phyloP scores from a whole-genome alignment of 257 asterid species.

The Ballota nigra region DNA sequence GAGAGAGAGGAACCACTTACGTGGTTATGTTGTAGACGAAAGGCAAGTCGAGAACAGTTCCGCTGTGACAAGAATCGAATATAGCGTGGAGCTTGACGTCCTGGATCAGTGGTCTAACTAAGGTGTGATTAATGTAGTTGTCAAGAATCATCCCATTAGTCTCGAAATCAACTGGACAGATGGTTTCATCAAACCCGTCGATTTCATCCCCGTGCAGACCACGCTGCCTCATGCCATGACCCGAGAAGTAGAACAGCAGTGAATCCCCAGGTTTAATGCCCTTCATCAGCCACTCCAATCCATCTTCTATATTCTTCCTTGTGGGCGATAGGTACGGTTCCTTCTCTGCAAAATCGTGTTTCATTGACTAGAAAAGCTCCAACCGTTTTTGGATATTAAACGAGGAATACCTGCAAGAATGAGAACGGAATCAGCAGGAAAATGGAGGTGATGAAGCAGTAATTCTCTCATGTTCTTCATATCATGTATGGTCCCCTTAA shows the following conservation, averaged over 20 bases:
- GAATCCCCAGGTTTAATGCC: constrained; percentile 37
- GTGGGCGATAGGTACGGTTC: constrained; percentile 45
- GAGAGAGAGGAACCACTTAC: constrained; percentile 25
- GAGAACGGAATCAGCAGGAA: constrained; percentile 42
- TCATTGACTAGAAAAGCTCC: no score
- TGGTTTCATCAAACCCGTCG: constrained; percentile 39
- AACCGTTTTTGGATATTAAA: not conserved
- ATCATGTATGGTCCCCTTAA: constrained; percentile 51
- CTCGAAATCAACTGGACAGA: constrained; percentile 61
- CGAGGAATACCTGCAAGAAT: constrained; percentile 53
- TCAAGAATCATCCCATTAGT: constrained; percentile 55
- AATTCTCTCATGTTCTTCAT: constrained; percentile 41
- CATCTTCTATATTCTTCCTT: constrained; percentile 35
- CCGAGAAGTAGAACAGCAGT: constrained; percentile 37
- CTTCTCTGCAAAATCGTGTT: constrained; percentile 41
- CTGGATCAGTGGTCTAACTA: constrained; percentile 47
- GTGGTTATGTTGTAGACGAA: constrained; percentile 32
- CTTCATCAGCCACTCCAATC: constrained; percentile 35
- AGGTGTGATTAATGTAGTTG: constrained; percentile 46
- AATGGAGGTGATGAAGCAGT: constrained; percentile 35
- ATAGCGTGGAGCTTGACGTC: constrained; percentile 70
- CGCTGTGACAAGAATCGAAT: constrained; percentile 78
- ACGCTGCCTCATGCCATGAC: constrained; percentile 33
- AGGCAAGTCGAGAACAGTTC: constrained; percentile 72
- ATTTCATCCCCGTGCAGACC: constrained; percentile 29